phyloP scores from a whole-genome alignment of 352 stramenopile genomes.

The Phytophthora boehmeriae region DNA sequence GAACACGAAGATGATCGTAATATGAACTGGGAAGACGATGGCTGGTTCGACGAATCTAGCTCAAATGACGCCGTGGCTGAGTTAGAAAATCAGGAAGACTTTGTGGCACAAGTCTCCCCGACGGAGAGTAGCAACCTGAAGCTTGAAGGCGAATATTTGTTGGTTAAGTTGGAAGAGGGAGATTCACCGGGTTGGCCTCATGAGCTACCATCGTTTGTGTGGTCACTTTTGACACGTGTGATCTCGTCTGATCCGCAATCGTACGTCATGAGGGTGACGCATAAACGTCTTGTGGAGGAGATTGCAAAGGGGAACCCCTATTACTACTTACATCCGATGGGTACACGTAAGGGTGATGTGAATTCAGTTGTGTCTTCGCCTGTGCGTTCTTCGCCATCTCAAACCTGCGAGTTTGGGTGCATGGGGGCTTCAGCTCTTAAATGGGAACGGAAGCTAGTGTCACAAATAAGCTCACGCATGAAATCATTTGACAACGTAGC shows the following conservation, averaged over 20 bases:
- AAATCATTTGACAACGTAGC: conserved; percentile 79
- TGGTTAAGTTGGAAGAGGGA: conserved; percentile 36
- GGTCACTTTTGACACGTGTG: conserved; percentile 48
- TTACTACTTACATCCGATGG: conserved; percentile 64
- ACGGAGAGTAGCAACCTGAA: conserved; percentile 36
- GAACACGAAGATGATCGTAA: conserved; percentile 7
- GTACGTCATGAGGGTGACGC: conserved; percentile 68
- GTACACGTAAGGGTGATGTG: conserved; percentile 15
- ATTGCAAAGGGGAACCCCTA: conserved; percentile 74
- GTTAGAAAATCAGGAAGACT: conserved; percentile 22
- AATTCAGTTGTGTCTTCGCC: conserved; percentile 12
- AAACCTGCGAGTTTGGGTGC: conserved; percentile 62
- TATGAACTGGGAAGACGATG: conserved; percentile 30
- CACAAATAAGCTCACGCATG: conserved; percentile 81
- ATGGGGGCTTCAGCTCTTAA: conserved; percentile 49
- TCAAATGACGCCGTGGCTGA: conserved; percentile 15
- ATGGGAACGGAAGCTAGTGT: conserved; percentile 75
- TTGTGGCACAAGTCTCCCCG: conserved; percentile 26
- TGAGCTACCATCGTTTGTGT: conserved; percentile 40
- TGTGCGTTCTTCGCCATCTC: conserved; percentile 9
- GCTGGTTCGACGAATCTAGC: conserved; percentile 29
- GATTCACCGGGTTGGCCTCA: conserved; percentile 23
- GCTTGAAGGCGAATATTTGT: conserved; percentile 29
- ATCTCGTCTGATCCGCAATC: conserved; percentile 54
- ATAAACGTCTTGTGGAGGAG: conserved; percentile 65